Percentiles rank a stretch among this genome's conserved stretches.
Evolutionary conservation across 805 yeast species (phyloP).

Genomic region (Yarrowia sp.): DNA sequence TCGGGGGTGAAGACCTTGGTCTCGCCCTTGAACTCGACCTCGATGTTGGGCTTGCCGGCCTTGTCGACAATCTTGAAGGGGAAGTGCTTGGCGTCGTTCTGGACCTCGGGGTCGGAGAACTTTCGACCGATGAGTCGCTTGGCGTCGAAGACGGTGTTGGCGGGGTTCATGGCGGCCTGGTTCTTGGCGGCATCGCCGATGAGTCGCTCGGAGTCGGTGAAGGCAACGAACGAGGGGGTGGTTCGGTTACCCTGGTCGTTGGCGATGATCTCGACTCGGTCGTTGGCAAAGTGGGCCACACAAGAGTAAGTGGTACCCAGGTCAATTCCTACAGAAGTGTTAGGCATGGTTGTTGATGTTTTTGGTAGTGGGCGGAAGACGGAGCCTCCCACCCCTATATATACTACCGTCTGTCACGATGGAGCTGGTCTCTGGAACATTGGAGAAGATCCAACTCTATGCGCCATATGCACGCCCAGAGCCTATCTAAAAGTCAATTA

Average conservation of each 20-base stretch:
- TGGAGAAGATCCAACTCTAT: conserved; percentile 16
- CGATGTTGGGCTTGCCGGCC: conserved; percentile 81
- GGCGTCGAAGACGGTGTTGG: conserved; percentile 91
- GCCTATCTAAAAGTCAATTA: conserved; percentile 23
- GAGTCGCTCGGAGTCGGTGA: conserved; percentile 91
- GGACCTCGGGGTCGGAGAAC: conserved; percentile 75
- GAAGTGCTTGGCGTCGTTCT: conserved; percentile 77
- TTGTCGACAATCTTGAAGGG: conserved; percentile 79
- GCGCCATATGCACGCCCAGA: conserved; percentile 4
- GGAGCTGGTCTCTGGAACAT: conserved; percentile 24
- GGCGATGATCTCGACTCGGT: conserved; percentile 91
- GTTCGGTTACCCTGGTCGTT: conserved; percentile 99
- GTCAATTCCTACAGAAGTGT: conserved; percentile 70
- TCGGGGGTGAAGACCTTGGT: conserved; percentile 88
- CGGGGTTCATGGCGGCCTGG: conserved; percentile 96
- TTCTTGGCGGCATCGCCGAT: conserved; percentile 98
- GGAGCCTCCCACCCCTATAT: no score
- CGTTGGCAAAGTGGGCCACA: conserved; percentile 84
- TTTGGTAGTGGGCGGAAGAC: no score
- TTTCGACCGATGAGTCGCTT: conserved; percentile 90
- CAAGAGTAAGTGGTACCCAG: conserved; percentile 98
- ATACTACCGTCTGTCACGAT: conserved; percentile 4
- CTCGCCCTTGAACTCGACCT: conserved; percentile 88
- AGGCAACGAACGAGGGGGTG: conserved; percentile 94
- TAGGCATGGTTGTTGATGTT: conserved; percentile 43